Conservation (phyloP, 306 rosid species). For the Lablab purpureus region DNA sequence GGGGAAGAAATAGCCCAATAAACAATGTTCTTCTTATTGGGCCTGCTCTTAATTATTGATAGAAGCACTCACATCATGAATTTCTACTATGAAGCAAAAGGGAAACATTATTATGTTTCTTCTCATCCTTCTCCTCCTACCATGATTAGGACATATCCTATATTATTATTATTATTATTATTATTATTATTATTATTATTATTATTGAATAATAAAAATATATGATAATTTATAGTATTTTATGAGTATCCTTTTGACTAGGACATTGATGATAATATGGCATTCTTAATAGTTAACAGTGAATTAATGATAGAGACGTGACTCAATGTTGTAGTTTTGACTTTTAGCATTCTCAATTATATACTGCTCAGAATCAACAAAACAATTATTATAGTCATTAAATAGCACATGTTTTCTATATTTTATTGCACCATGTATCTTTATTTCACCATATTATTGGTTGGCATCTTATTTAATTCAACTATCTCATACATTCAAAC, state of each 20-base stretch:
- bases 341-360: constrained; percentile 30
- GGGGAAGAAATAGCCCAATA: too few relatives aligned
- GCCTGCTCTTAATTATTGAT: neutral
- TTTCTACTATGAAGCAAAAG: neutral
- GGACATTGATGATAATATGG: constrained; percentile 23
- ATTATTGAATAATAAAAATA: neutral
- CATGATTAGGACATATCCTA: neutral
- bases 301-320: constrained; percentile 40
- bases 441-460: constrained; percentile 30
- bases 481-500: neutral
- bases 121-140: neutral
- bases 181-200: too few relatives aligned
- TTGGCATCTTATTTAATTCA: neutral
- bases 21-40: too few relatives aligned
- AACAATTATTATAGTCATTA: constrained; percentile 3
- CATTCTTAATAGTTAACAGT: constrained; percentile 27
- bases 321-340: constrained; percentile 38
- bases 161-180: neutral
- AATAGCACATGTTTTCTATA: constrained; percentile 16
- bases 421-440: constrained; percentile 26
- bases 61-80: neutral
- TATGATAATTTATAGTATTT: neutral
- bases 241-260: constrained; percentile 10
- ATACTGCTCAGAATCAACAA: constrained; percentile 25
- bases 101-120: neutral